Conservation (phyloP, 2,329 filamentous ascomycete genomes). For the Colletotrichum sp. region DNA sequence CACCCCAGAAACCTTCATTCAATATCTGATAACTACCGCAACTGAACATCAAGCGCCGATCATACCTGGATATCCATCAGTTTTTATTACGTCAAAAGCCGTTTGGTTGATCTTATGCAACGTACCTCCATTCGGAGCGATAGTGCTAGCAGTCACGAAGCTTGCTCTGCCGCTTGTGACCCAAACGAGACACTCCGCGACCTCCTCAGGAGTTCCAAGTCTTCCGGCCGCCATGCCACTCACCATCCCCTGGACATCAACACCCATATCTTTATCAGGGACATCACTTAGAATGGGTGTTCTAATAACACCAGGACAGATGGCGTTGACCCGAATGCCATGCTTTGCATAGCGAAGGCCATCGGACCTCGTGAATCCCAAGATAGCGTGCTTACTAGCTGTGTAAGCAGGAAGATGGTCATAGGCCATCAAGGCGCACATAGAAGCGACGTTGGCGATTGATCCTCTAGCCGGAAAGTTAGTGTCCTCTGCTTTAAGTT, state of each 20-base stretch:
- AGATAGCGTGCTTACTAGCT: not conserved
- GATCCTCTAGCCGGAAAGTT: not conserved
- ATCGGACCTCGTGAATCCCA: not conserved
- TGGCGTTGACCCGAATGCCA: not conserved
- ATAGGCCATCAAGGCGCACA: not conserved
- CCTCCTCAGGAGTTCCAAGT: not conserved
- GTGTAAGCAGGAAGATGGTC: not conserved
- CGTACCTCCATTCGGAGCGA: not conserved
- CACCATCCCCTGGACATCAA: not conserved
- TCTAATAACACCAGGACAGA: not conserved
- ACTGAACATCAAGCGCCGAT: not conserved
- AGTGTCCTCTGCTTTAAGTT: not conserved
- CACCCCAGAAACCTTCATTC: not conserved
- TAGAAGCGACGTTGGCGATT: not conserved
- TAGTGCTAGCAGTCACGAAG: not conserved
- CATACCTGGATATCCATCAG: not conserved
- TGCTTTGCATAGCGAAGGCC: not conserved
- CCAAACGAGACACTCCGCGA: not conserved
- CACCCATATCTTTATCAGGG: not conserved
- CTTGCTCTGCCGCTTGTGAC: not conserved
- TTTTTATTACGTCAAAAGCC: not conserved
- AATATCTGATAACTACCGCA: accelerated
- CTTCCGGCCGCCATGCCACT: not conserved
- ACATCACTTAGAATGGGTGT: not conserved
- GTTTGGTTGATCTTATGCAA: accelerated